A percentile compares a stretch with the other conserved stretches of the same genome.
These are phyloP conservation scores for Hydnomerulius pinastri DNA, from an alignment of 768 basidiomycete species.

Conservation along the genomic window DNA sequence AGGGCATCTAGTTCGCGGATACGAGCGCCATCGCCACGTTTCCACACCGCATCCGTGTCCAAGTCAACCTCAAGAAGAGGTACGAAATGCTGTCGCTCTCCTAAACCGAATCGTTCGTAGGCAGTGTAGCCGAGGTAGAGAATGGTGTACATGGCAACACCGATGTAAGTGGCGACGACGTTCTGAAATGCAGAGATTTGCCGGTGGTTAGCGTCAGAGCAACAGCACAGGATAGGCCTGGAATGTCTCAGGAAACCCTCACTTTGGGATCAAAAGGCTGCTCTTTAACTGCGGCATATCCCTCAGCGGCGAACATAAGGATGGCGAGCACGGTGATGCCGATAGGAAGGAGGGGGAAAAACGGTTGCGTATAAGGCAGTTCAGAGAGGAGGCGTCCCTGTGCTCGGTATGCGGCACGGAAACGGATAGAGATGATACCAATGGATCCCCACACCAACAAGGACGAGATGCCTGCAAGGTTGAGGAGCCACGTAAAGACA, in stretches of 20 bases:
- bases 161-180: conserved; percentile 57
- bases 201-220: not conserved
- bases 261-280: conserved; percentile 48
- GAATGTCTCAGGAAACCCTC: conserved; percentile 5
- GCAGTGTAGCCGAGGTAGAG: conserved; percentile 47
- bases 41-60: conserved; percentile 57
- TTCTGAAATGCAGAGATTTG: conserved; percentile 35
- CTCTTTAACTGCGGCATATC: conserved; percentile 48
- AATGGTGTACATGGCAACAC: conserved; percentile 46
- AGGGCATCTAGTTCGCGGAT: conserved; percentile 36
- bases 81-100: conserved; percentile 39
- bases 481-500: conserved; percentile 61
- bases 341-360: conserved; percentile 54
- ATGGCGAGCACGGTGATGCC: conserved; percentile 50
- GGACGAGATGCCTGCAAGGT: conserved; percentile 65
- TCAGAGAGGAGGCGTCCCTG: conserved; percentile 54
- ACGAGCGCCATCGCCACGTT: conserved; percentile 41
- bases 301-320: conserved; percentile 57
- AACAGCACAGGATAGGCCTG: not conserved
- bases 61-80: conserved; percentile 48
- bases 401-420: conserved; percentile 59
- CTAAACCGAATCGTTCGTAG: conserved; percentile 39
- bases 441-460: conserved; percentile 69
- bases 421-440: conserved; percentile 55
- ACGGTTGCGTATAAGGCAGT: conserved; percentile 58